Evolutionary conservation across 768 basidiomycete genomes (phyloP).

Genomic region (Rhizopogon sp.): DNA sequence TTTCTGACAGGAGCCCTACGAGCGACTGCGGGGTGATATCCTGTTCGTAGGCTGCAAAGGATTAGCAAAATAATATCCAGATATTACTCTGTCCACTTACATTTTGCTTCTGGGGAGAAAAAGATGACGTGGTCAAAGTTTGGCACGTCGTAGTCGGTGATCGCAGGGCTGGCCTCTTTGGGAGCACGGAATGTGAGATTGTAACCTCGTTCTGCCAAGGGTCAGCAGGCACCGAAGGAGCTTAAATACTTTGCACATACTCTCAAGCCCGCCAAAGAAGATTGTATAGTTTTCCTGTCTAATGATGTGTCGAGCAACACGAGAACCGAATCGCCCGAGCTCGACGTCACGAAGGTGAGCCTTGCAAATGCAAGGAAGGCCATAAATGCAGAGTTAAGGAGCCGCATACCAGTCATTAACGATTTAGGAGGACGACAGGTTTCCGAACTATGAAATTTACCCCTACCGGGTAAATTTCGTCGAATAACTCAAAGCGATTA

Average conservation of each 20-base stretch:
- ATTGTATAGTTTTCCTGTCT: conserved; percentile 67
- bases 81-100: conserved; percentile 34
- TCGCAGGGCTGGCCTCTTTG: conserved; percentile 61
- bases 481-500: too few species aligned
- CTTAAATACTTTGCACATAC: conserved; percentile 36
- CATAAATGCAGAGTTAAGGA: conserved; percentile 20
- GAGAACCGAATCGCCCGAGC: conserved; percentile 76
- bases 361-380: conserved; percentile 24
- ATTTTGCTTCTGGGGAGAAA: conserved; percentile 81
- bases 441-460: too few species aligned
- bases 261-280: conserved; percentile 76
- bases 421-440: background rate
- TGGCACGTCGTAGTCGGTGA: conserved; percentile 68
- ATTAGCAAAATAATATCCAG: background rate
- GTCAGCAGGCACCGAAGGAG: background rate
- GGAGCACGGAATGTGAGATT: conserved; percentile 83
- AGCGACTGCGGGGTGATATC: conserved; percentile 84
- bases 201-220: conserved; percentile 67
- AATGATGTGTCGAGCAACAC: conserved; percentile 75
- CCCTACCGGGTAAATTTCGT: too few species aligned
- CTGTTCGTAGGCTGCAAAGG: conserved; percentile 49
- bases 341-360: conserved; percentile 53
- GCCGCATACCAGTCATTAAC: conserved; percentile 19
- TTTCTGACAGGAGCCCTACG: conserved; percentile 59
- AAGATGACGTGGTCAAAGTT: conserved; percentile 84